Evolutionary conservation across 768 basidiomycete genomes (phyloP), one percentile per base, ranked within the genome.

Genomic region (Boletus tylopilopsis): DNA sequence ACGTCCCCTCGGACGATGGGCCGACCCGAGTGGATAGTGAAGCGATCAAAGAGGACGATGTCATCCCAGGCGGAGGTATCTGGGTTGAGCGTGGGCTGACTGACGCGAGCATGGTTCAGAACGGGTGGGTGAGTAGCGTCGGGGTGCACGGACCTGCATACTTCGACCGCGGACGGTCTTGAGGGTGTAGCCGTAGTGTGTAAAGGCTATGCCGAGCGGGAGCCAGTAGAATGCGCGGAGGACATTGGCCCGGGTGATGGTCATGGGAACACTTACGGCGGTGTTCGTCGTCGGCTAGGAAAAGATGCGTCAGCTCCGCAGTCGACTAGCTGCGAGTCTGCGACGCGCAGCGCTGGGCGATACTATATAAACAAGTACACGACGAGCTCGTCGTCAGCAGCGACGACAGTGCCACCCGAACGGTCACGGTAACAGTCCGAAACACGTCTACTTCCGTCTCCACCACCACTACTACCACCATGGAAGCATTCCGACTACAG

Each of bases 401-500:
- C n/a, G n/a, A n/a, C n/a, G n/a, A n/a, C n/a, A n/a, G n/a, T n/a
- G n/a, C n/a, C n/a, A n/a, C n/a, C n/a, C n/a, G n/a, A n/a, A n/a
- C n/a, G n/a, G n/a, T n/a, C n/a, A n/a, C n/a, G n/a, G n/a, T n/a
- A n/a, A n/a, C n/a, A n/a, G n/a, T n/a, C n/a, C n/a, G n/a, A n/a
- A n/a, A n/a, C n/a, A n/a, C n/a, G n/a, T n/a, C n/a, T 34, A 1
- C 11, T 34, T 16, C 13, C 33, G n/a, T n/a, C n/a, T 7, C 23
- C 50, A 36, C 51, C 40, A 47, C 54, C 51, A 9, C 16, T 63
- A 64, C 55, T 23, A 54, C 65, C 41, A 36, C 59, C 42, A 90
- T 92, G 90, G 85, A 91, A 67, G 85, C 87, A 41, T 73, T 96
- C 54, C 84, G 85, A 69, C 76, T 96, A 13, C 87, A 91, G 65